These are phyloP conservation scores for Phymatotrichopsis omnivora DNA, from an alignment of 2,329 filamentous ascomycete genomes.

Conservation along the genomic window DNA sequence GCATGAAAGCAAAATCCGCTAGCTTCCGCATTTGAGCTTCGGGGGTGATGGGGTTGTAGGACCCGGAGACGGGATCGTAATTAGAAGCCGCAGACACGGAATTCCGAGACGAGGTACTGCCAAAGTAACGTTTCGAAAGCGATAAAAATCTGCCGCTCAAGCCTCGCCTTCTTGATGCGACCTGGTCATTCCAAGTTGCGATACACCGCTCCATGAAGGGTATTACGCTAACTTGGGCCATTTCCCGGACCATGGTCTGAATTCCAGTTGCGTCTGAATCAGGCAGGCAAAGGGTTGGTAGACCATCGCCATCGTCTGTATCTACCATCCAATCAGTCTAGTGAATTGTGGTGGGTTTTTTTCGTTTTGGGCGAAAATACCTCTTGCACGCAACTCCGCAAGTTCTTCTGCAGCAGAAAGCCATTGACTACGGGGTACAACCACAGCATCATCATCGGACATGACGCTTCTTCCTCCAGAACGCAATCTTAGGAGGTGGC, in stretches of 20 bases:
- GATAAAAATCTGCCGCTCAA: slow-evolving; percentile 90
- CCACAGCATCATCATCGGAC: slow-evolving; percentile 82
- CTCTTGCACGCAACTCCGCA: slow-evolving; percentile 56
- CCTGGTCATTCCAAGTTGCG: slow-evolving; percentile 92
- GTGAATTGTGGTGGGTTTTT: background rate
- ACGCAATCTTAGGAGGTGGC: slow-evolving; percentile 76
- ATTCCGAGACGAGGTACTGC: slow-evolving; percentile 50
- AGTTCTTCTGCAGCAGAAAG: slow-evolving; percentile 79
- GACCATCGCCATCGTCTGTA: slow-evolving; percentile 48
- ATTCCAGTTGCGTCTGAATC: slow-evolving; percentile 87
- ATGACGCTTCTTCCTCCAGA: slow-evolving; percentile 74
- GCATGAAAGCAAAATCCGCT: slow-evolving; percentile 92
- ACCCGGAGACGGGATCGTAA: slow-evolving; percentile 68
- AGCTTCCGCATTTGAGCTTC: slow-evolving; percentile 90
- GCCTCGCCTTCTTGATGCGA: slow-evolving; percentile 79
- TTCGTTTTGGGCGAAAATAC: slow-evolving; percentile 33
- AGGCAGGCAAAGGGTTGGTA: slow-evolving; percentile 68
- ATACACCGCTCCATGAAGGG: slow-evolving; percentile 93
- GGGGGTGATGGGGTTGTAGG: slow-evolving; percentile 70
- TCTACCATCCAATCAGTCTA: too few species aligned
- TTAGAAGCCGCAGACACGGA: slow-evolving; percentile 53
- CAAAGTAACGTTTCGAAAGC: slow-evolving; percentile 83
- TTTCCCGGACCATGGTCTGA: slow-evolving; percentile 79
- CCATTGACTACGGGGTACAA: slow-evolving; percentile 77
- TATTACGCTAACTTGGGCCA: slow-evolving; percentile 88